Base-by-base conservation (phyloP, 306 rosid species). In the Coriaria nepalensis region DNA sequence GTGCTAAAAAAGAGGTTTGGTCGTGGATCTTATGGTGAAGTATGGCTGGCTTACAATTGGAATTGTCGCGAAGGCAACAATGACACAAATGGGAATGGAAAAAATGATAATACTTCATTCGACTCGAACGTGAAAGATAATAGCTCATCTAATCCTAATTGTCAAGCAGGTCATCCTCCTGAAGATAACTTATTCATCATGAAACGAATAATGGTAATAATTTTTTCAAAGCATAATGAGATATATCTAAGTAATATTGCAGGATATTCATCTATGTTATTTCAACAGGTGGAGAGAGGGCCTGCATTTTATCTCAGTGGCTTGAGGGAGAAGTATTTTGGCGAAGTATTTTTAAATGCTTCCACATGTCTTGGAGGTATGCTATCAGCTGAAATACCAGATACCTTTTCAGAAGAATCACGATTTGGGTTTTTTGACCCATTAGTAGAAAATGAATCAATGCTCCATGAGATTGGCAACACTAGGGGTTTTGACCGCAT, bases 11-110 rank as follows among this genome's bases (percentile, higher is more conserved):
- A 75, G 81, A 81, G 82, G 65, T 84, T 84, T 68, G 97, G 87
- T 51, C 95, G 86, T 59, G 95, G 97, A 70, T 84, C 97, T 11
- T 88, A 77, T 74, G 97, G 97, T 13, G 97, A 88, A 74, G 97
- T 88, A 50, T 88, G 97, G 97, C 55, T 88, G 77, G 93, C 97
- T 69, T 78, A 81, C 68, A 82, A 74, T 53, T 79, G 93, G 93
- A 77, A 84, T 52, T 84, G 93, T 70, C 49, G 66, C 61, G 71
- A 78, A 64, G 80, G 43, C 52, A 70, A 58, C 50, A 73, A 69
- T 50, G 49, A 62, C 52, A 59, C 73, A 39, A 53, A 65, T 36
- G 54, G 60, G 63, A 67, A 66, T 60, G 63, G 48, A 63, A 71
- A 64, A 57, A 63, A 49, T 71, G 54, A 53, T 33, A 65, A 62